These are phyloP conservation scores for Colletotrichum tofieldiae DNA, from an alignment of 2,329 filamentous ascomycete species.

Conservation along the genomic window DNA sequence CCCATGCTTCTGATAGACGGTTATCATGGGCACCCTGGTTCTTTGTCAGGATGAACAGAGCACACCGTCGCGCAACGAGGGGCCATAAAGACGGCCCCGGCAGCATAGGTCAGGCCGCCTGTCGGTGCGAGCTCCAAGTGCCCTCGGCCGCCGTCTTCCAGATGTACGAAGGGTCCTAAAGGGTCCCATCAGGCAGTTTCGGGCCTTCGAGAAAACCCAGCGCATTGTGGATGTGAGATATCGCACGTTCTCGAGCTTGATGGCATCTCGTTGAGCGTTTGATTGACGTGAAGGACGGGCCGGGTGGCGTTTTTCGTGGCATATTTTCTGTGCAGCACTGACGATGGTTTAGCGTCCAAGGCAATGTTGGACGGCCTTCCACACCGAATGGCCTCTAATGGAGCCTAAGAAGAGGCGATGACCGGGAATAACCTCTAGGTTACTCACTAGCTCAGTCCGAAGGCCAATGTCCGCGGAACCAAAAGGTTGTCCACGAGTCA, in stretches of 20 bases:
- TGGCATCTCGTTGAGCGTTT: neutral
- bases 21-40: neutral
- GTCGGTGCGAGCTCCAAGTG: conserved; percentile 19
- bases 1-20: neutral
- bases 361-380: neutral
- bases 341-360: neutral
- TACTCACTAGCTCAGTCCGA: neutral
- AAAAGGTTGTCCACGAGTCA: neutral
- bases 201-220: neutral
- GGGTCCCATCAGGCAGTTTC: conserved; percentile 19
- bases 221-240: conserved; percentile 6
- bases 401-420: neutral
- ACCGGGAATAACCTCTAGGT: neutral
- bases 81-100: neutral
- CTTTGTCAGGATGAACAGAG: neutral
- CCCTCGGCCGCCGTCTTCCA: conserved; percentile 1
- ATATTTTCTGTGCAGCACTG: conserved; percentile 10
- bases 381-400: neutral
- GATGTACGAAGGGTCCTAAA: conserved; percentile 34
- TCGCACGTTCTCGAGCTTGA: conserved; percentile 18
- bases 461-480: neutral
- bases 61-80: neutral
- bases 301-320: conserved; percentile 1
- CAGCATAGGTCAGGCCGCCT: neutral
- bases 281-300: conserved; percentile 19